Evolutionary conservation across 768 basidiomycete genomes (phyloP).

Genomic region (Naganishia onofrii): DNA sequence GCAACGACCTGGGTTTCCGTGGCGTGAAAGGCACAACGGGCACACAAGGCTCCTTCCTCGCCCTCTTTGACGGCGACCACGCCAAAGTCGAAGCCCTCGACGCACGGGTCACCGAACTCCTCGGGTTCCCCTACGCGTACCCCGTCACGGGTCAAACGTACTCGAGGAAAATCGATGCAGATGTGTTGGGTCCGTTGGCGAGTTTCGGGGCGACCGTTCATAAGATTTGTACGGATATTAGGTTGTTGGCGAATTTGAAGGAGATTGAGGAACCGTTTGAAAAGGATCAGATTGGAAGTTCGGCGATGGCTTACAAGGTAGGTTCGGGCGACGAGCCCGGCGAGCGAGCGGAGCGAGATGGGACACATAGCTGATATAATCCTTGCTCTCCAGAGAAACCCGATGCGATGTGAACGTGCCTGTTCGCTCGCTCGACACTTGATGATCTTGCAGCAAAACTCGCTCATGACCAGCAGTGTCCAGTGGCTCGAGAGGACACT

Average conservation of each 20-base stretch:
- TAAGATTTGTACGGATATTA: conserved; percentile 94
- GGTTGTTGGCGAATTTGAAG: conserved; percentile 91
- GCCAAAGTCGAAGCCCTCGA: conserved; percentile 91
- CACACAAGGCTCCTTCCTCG: conserved; percentile 91
- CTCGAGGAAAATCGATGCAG: conserved; percentile 93
- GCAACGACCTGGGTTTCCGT: conserved; percentile 90
- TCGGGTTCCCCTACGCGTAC: conserved; percentile 89
- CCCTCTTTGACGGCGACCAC: conserved; percentile 92
- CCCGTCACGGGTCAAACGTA: conserved; percentile 99
- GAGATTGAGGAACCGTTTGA: conserved; percentile 99
- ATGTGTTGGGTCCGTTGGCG: conserved; percentile 84
- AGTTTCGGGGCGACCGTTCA: conserved; percentile 89
- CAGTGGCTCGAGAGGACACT: conserved; percentile 99
- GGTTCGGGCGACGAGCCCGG: background rate
- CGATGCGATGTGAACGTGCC: conserved; percentile 96
- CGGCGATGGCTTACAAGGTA: conserved; percentile 94
- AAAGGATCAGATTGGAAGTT: conserved; percentile 94
- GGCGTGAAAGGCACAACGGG: conserved; percentile 99
- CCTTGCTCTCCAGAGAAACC: conserved; percentile 64
- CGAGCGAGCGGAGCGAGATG: background rate
- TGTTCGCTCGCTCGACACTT: conserved; percentile 94
- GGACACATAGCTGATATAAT: no score
- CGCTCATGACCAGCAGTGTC: conserved; percentile 86
- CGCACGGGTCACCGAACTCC: conserved; percentile 79
- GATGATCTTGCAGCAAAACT: conserved; percentile 93